These are phyloP conservation scores for Bidens hawaiensis DNA, from an alignment of 140 eudicot species.

Conservation along the genomic window DNA sequence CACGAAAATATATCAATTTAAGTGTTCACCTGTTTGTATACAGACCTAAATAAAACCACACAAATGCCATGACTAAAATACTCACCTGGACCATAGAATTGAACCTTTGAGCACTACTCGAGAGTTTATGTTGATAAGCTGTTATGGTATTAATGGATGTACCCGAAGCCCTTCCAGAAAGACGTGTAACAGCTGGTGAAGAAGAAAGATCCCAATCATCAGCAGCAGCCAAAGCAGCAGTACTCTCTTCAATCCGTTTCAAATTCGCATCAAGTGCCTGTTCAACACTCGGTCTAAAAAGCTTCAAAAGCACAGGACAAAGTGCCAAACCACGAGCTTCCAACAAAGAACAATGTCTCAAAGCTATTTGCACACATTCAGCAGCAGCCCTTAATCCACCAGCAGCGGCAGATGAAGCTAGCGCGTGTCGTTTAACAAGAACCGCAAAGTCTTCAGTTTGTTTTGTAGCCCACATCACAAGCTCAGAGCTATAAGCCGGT, in stretches of 20 bases:
- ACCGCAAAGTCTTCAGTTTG: constrained; percentile 78
- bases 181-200: constrained; percentile 55
- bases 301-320: constrained; percentile 88
- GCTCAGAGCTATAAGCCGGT: constrained; percentile 83
- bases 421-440: constrained; percentile 87
- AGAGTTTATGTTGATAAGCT: constrained; percentile 67
- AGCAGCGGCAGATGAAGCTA: constrained; percentile 99
- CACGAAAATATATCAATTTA: neutral
- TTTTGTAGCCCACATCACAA: constrained; percentile 97
- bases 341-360: constrained; percentile 90
- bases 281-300: constrained; percentile 93
- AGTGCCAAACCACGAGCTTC: constrained; percentile 95
- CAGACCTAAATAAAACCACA: neutral
- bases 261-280: constrained; percentile 94
- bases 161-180: constrained; percentile 62
- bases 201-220: constrained; percentile 91
- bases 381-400: constrained; percentile 99
- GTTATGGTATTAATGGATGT: constrained; percentile 40
- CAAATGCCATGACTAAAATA: constrained; percentile 3
- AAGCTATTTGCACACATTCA: constrained; percentile 95
- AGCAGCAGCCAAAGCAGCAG: constrained; percentile 97
- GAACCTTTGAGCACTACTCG: constrained; percentile 96
- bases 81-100: constrained; percentile 92
- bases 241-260: constrained; percentile 92
- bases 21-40: neutral